Conservation (phyloP, 148 eudicot genomes). For the Nepenthes mirabilis region DNA sequence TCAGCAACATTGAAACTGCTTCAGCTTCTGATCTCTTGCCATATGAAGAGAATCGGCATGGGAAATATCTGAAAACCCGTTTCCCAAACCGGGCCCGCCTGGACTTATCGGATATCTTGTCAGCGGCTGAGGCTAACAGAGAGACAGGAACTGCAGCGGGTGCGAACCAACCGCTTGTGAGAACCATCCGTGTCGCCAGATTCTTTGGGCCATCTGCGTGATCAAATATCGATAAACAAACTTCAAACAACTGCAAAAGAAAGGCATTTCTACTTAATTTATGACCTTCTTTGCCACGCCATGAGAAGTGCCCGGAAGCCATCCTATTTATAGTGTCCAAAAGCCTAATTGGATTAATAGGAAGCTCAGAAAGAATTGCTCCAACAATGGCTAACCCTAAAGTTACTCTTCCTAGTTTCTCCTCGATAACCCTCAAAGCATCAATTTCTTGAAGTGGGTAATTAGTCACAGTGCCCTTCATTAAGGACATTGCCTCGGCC, state of each 20-base stretch:
- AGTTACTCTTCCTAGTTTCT: constrained; percentile 86
- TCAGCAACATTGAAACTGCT: constrained; percentile 66
- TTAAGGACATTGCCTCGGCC: constrained; percentile 81
- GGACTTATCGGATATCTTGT: constrained; percentile 61
- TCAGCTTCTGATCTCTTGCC: constrained; percentile 67
- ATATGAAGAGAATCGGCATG: constrained; percentile 63
- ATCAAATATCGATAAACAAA: constrained; percentile 91
- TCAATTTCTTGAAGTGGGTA: constrained; percentile 64
- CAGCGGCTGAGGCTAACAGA: constrained; percentile 67
- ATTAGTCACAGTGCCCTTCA: constrained; percentile 60
- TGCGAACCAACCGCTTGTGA: constrained; percentile 90
- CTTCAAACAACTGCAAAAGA: constrained; percentile 85
- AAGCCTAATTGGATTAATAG: constrained; percentile 80
- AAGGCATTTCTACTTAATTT: constrained; percentile 52
- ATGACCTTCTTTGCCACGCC: constrained; percentile 53
- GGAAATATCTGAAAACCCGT: constrained; percentile 39
- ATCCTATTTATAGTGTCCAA: constrained; percentile 80
- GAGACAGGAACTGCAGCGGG: constrained; percentile 64
- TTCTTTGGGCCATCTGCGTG: constrained; percentile 83
- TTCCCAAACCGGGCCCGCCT: constrained; percentile 46
- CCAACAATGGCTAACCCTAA: constrained; percentile 83
- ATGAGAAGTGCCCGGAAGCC: constrained; percentile 53
- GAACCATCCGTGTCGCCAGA: constrained; percentile 85
- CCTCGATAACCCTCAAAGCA: constrained; percentile 76
- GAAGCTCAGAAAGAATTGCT: constrained; percentile 85